Percentiles rank a stretch among this genome's conserved stretches.
Conservation (phyloP, 2,329 filamentous ascomycete genomes). For the Sarocladiaceae sp. region DNA sequence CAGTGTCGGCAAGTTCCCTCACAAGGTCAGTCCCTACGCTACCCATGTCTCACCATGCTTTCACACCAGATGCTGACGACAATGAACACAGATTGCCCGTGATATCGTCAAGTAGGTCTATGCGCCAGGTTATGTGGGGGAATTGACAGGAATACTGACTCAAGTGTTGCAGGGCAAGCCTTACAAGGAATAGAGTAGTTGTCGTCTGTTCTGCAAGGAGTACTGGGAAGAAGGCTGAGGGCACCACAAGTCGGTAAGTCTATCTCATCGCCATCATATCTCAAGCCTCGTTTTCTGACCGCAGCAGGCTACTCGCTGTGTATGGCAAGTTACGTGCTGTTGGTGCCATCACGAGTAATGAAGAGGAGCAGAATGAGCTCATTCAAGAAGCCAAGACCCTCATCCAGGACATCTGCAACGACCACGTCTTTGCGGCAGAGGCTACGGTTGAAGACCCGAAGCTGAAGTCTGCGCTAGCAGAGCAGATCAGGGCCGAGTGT, state of each 20-base stretch:
- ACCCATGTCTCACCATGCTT: not conserved
- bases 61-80: slow-evolving; percentile 7
- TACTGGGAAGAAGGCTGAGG: slow-evolving; percentile 88
- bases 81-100: slow-evolving; percentile 35
- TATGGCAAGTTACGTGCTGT: slow-evolving; percentile 54
- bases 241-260: slow-evolving; percentile 87
- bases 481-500: slow-evolving; percentile 74
- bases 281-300: not conserved
- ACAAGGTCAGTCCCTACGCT: slow-evolving; percentile 44
- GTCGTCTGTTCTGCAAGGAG: slow-evolving; percentile 95
- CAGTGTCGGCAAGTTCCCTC: slow-evolving; percentile 89
- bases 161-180: slow-evolving; percentile 29
- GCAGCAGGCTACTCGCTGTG: slow-evolving; percentile 51
- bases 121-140: too few species aligned
- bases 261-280: not conserved
- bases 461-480: slow-evolving; percentile 55
- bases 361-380: slow-evolving; percentile 48
- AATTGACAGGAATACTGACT: not conserved
- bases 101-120: slow-evolving; percentile 37
- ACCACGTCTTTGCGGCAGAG: slow-evolving; percentile 73
- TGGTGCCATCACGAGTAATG: slow-evolving; percentile 46
- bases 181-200: slow-evolving; percentile 71
- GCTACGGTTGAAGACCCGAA: slow-evolving; percentile 53
- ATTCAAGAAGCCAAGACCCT: slow-evolving; percentile 65
- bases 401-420: slow-evolving; percentile 74